Base-by-base conservation (phyloP, 805 yeast species). In the Scheffersomyces lignosus region DNA sequence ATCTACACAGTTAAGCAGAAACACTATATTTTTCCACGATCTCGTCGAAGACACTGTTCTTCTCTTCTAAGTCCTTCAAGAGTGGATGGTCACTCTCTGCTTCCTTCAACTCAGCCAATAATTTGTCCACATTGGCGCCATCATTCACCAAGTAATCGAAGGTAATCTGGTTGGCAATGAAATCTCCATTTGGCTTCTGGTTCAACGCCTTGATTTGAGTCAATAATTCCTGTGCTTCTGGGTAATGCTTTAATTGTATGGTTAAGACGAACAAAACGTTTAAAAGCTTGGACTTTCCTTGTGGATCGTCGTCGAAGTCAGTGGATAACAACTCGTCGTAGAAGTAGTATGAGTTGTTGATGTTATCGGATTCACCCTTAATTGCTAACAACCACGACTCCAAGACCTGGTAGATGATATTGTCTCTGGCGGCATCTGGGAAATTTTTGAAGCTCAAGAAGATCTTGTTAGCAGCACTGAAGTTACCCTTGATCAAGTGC, bases 311-410 rank as follows among this genome's bases (percentile, higher is more conserved):
- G 28, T 65, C 68, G 31, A 64, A 65, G 41, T 64, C 71, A 9
- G 51, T 44, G 9, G 84, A 80, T 29, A 88, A 71, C 39, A 85
- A 69, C 63, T 91, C 99, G 61, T 91, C 97, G 58, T 74, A 85
- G 54, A 83, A 81, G 56, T 81, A 84, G 60, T 62, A 64, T 4
- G 70, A 47, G 44, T 64, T 66, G 43, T 48, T 62, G 37, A 69
- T 63, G 48, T 67, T 66, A 43, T 68, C 73, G 15, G 68, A 46
- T 37, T 61, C 68, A 20, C 73, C 73, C 48, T 58, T 64, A 28
- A 65, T 48, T 5, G 71, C 50, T 31, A 56, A 51, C 17, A 67
- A 38, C 80, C 90, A 87, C 12, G 95, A 80, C 58, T 87, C 95
- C 20, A 88, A 78, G 22, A 88, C 73, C 49, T 87, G 90, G 58